Conservation (phyloP, 2,329 filamentous ascomycete genomes). For the Fusarium xyrophilum region DNA sequence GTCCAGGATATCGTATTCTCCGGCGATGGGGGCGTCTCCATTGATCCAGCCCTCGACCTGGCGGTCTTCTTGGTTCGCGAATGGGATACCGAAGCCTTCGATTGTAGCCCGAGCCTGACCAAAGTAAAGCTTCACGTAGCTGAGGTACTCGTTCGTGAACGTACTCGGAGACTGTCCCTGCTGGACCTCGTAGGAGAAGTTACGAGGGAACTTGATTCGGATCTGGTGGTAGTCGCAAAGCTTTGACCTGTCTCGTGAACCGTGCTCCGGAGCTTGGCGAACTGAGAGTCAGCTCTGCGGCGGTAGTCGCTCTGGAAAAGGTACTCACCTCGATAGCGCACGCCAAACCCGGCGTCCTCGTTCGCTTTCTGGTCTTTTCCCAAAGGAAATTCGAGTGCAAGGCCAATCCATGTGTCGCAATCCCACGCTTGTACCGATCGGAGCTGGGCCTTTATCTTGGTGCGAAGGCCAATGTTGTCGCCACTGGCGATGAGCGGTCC, state of each 20-base stretch:
- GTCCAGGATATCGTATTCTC: not conserved
- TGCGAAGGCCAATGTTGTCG: not conserved
- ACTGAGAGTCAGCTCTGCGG: not conserved
- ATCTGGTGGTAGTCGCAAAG: not conserved
- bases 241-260: not conserved
- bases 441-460: not conserved
- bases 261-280: not conserved
- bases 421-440: not conserved
- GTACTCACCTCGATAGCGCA: not conserved
- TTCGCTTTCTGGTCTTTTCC: not conserved
- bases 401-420: not conserved
- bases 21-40: not conserved
- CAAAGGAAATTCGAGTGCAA: not conserved
- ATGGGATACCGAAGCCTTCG: constrained; percentile 1
- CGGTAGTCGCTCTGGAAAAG: not conserved
- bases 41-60: constrained; percentile 14
- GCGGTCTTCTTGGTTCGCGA: not conserved
- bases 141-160: not conserved
- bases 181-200: not conserved
- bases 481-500: constrained; percentile 8
- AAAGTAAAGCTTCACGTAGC: not conserved
- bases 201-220: not conserved
- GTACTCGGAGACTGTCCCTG: not conserved
- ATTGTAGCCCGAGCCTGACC: not conserved
- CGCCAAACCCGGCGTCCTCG: not conserved